Evolutionary conservation across 2,329 filamentous ascomycete genomes (phyloP), one percentile per base, ranked within the genome.

Genomic region (Trichophyton benhamiae): DNA sequence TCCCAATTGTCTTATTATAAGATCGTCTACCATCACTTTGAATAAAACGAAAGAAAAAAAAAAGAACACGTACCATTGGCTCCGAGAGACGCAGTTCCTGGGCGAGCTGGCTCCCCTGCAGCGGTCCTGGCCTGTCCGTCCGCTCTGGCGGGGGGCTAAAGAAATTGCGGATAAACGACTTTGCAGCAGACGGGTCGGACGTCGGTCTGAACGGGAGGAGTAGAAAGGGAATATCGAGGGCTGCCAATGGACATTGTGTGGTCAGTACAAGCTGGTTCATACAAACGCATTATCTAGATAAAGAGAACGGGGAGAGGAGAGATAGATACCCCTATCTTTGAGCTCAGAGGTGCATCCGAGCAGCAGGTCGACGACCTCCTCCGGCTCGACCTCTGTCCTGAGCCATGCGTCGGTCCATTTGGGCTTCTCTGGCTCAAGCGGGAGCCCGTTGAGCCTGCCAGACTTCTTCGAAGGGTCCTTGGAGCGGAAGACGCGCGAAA

Each of bases 61-160:
- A 48, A 57, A 57, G 57, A 60, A 55, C 27, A 57, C 84, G 66
- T 80, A 96, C 92, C 87, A 96, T 90, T 63, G 92, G 91, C 75
- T 96, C 92, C 27, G 88, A 89, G 78, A 99, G 85, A 65, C 91
- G 88, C 67, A 99, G 79, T 77, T 99, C 94, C 73, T 94, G 91
- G 64, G 82, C 78, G 71, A 99, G 80, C 55, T 78, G 76, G 64
- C 91, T 86, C 52, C 91, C 91, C 55, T 79, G 82, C 63, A 81
- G 79, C 59, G 79, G 77, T 1, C 72, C 69, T 15, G 49, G n/a
- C 49, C 44, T 48, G 44, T 48, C 44, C 41, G 87, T 78, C 62
- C 79, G 80, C 63, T 87, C 80, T 76, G 77, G 81, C 72, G 78
- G 78, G 62, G 83, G 80, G 70, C 87, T 88, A 78, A 96, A 99